These are phyloP conservation scores for Adenanthera pavonina DNA, from an alignment of 306 rosid species.

Conservation along the genomic window DNA sequence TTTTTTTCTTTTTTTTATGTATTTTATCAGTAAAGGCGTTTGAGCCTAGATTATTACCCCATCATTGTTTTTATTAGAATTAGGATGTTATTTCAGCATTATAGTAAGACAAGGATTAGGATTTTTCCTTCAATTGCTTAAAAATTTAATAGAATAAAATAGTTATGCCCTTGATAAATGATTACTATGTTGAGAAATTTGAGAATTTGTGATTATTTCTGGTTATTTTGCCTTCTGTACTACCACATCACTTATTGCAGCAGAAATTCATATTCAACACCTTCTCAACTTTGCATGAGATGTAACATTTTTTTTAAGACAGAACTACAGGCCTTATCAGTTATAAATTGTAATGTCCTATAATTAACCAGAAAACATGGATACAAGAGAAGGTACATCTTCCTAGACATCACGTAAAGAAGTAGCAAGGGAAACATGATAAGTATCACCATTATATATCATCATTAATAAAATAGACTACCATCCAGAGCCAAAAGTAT, in stretches of 20 bases:
- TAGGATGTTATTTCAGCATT: neutral
- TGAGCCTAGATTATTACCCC: neutral
- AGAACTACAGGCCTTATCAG: neutral
- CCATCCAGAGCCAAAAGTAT: slow-evolving; percentile 10
- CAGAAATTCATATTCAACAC: neutral
- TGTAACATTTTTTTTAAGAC: neutral
- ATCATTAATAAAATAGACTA: neutral
- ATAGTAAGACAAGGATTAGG: neutral
- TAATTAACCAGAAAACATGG: neutral
- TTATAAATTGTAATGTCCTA: neutral
- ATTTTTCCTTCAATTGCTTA: neutral
- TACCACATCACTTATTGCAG: neutral
- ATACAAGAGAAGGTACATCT: neutral
- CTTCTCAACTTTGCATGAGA: slow-evolving; percentile 2
- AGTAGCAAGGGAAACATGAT: neutral
- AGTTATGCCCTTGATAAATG: neutral
- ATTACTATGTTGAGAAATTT: neutral
- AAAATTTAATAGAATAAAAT: neutral
- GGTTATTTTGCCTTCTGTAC: neutral
- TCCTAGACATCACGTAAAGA: neutral
- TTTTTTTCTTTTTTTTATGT: neutral
- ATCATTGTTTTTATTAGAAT: neutral
- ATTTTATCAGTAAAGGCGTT: neutral
- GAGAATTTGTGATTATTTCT: neutral
- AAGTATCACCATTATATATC: neutral